Evolutionary conservation across 2,329 filamentous ascomycete species (phyloP), one percentile per base, ranked within the genome.

Genomic region (Diaporthe sp.): DNA sequence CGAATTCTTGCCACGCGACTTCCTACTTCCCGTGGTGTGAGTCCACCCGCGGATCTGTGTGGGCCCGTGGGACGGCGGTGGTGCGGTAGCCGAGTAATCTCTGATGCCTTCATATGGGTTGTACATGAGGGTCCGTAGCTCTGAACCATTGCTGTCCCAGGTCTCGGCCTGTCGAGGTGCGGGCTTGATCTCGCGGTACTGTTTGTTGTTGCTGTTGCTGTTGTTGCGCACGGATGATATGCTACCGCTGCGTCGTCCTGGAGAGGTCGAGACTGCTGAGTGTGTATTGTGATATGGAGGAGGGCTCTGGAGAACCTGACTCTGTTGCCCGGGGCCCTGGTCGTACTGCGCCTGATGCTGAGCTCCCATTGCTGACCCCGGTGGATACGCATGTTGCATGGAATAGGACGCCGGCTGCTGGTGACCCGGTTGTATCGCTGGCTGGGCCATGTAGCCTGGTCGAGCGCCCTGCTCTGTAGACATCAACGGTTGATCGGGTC

Each of bases 21-120:
- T 82, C 76, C 82, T 83, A 67, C 81, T 81, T 25, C 82, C 80
- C 76, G 85, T 87, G 77, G 86, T 86, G 38, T 86, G 83, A 61
- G 88, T 89, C 89, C 89, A 91, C 1, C 89, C 89, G 38, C 89
- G 82, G 42, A 91, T 90, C 57, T 86, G 85, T 17, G 88, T 89
- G 0, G 89, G 89, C 0, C 89, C 89, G 22, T 87, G 88, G 64
- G 86, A 86, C 12, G 89, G 89, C 40, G 90, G 85, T 19, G 89
- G 88, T 67, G 90, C 89, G 25, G 86, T 86, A 2, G 89, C 86
- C 5, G 85, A 84, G 57, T 89, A 90, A 78, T 91, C 89, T 79
- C 91, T 91, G 79, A 91, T 90, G 28, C 89, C 87, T 76, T 87
- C 86, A 38, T 84, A 85, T 61, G 87, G 86, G 74, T 88, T 85